Evolutionary conservation across 2,329 filamentous ascomycete species (phyloP).

Genomic region (Xylariaceae sp.): DNA sequence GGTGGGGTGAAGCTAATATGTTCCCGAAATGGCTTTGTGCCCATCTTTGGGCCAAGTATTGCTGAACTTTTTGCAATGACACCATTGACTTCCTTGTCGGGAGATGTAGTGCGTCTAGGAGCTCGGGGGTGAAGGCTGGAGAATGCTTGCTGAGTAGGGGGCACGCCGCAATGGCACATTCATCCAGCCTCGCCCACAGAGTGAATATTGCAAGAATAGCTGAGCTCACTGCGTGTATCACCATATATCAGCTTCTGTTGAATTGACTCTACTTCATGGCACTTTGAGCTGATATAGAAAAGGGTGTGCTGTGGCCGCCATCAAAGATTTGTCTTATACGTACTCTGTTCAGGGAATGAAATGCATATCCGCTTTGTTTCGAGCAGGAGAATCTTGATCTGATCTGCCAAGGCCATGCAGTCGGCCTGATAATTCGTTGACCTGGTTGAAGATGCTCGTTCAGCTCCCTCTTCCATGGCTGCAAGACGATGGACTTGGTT

Average conservation of each 20-base stretch:
- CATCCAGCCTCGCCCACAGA: slow-evolving; percentile 56
- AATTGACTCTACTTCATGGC: too few species aligned
- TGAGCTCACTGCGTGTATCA: slow-evolving; percentile 33
- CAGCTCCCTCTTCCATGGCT: slow-evolving; percentile 9
- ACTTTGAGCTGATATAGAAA: too few species aligned
- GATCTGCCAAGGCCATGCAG: slow-evolving; percentile 26
- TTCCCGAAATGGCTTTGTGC: slow-evolving; percentile 26
- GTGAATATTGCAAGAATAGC: slow-evolving; percentile 53
- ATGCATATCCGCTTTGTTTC: slow-evolving; percentile 36
- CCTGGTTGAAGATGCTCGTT: not conserved
- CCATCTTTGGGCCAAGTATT: slow-evolving; percentile 41
- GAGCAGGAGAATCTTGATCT: slow-evolving; percentile 35
- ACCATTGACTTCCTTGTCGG: slow-evolving; percentile 43
- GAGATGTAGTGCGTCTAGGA: slow-evolving; percentile 55
- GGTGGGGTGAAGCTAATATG: slow-evolving; percentile 43
- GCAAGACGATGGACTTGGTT: slow-evolving; percentile 16
- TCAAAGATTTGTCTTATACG: too few species aligned
- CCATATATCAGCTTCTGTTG: too few species aligned
- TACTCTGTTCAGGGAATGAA: slow-evolving; percentile 41
- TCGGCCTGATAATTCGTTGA: not conserved
- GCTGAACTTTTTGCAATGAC: slow-evolving; percentile 47
- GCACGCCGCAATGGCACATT: slow-evolving; percentile 36
- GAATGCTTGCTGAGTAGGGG: slow-evolving; percentile 49
- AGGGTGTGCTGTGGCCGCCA: too few species aligned
- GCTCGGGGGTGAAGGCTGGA: slow-evolving; percentile 45